phyloP scores from a whole-genome alignment of 352 stramenopile species.

The Pythium rhizo-oryzae region DNA sequence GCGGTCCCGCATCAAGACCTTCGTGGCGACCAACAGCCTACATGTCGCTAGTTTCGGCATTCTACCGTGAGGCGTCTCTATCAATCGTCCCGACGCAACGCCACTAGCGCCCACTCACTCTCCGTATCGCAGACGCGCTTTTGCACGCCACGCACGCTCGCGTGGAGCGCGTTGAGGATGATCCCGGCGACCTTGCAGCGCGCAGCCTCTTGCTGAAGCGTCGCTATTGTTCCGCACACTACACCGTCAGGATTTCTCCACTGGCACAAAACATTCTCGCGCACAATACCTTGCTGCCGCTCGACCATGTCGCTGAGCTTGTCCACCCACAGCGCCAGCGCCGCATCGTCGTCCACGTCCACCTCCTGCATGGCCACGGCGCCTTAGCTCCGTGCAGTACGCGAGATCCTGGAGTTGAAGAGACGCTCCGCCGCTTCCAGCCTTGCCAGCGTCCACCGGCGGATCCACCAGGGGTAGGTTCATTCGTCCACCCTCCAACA shows the following conservation, averaged over 20 bases:
- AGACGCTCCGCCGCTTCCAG: no score
- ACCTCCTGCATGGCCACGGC: conserved; percentile 3
- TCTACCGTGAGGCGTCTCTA: neutral
- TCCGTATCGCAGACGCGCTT: conserved; percentile 2
- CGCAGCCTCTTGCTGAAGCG: conserved; percentile 14
- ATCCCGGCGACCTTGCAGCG: conserved; percentile 15
- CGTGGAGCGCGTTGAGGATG: conserved; percentile 13
- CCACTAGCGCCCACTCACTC: conserved; percentile 2
- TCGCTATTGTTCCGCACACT: conserved; percentile 8
- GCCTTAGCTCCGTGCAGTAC: no score
- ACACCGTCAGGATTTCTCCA: no score
- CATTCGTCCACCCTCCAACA: neutral
- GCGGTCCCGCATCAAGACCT: conserved; percentile 70
- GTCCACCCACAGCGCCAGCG: conserved; percentile 40
- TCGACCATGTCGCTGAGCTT: conserved; percentile 42
- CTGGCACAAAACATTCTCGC: no score
- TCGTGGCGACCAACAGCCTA: conserved; percentile 44
- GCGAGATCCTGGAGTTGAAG: no score
- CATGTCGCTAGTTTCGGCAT: conserved; percentile 18
- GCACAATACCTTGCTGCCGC: conserved; percentile 21
- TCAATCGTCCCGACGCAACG: no score
- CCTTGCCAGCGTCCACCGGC: no score
- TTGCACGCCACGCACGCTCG: neutral
- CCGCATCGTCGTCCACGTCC: conserved; percentile 13
- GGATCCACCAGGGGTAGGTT: conserved; percentile 24